Evolutionary conservation across 345 rosid genomes (phyloP).

Genomic region (Gossypioides kirkii): DNA sequence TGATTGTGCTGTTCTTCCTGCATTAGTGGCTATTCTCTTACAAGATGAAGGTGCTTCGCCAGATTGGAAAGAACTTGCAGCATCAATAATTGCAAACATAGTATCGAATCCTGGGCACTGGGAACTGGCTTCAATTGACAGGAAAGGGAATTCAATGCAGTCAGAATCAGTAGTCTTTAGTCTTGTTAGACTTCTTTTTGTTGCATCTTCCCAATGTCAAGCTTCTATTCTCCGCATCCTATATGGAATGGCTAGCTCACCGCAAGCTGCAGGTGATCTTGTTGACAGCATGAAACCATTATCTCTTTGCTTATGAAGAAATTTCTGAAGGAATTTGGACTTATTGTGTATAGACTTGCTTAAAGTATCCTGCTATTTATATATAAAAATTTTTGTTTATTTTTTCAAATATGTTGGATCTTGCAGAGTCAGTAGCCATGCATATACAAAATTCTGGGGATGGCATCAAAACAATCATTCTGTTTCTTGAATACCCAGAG

Average conservation of each 20-base stretch:
- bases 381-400: neutral
- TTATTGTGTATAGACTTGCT: neutral
- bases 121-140: slow-evolving; percentile 39
- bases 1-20: slow-evolving; percentile 33
- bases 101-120: slow-evolving; percentile 43
- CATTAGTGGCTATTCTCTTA: slow-evolving; percentile 32
- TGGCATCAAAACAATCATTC: slow-evolving; percentile 27
- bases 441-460: slow-evolving; percentile 26
- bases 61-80: slow-evolving; percentile 30
- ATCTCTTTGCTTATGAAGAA: neutral
- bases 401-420: slow-evolving; percentile 13
- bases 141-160: slow-evolving; percentile 35
- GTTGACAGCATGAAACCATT: neutral
- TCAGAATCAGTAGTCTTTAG: slow-evolving; percentile 25
- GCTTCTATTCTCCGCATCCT: slow-evolving; percentile 28
- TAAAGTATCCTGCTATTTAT: neutral
- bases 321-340: neutral
- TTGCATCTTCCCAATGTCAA: slow-evolving; percentile 27
- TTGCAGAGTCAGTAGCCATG: slow-evolving; percentile 32
- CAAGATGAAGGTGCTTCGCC: slow-evolving; percentile 15
- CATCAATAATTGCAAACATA: slow-evolving; percentile 33
- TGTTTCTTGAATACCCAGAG: slow-evolving; percentile 29
- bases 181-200: slow-evolving; percentile 30
- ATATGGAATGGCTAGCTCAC: slow-evolving; percentile 38
- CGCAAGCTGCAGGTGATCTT: slow-evolving; percentile 37